Base-by-base conservation (phyloP, 164 flowering plant genomes). In the Pachysandra terminalis region DNA sequence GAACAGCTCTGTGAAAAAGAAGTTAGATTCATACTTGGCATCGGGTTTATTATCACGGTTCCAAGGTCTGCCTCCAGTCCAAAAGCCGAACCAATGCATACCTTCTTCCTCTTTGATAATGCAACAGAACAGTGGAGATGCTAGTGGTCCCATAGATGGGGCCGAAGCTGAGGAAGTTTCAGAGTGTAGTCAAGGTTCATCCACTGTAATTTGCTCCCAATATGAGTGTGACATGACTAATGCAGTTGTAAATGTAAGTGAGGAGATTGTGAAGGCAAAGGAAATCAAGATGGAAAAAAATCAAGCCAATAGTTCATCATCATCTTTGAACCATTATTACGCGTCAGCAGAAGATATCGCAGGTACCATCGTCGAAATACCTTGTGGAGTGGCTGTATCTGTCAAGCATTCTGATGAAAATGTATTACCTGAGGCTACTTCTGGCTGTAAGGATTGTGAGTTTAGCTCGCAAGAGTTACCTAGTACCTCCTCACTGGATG, bases 1-100 rank as follows among this genome's bases (percentile, higher is more conserved):
- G 99, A 87, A 95, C 80, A 89, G 96, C 78, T 95, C 99, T 28
- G 96, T 95, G 19, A 92, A 89, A 73, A 95, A 92, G 89, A 95
- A 90, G 78, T 45, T 92, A 75, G 97, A 87, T 57, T 82, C 90
- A 21, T 95, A 89, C 77, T 59, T 84, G 75, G 86, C 90, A 21
- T 89, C 99, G 27, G 99, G 97, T 55, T 77, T 89, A 57, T 83
- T 93, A 61, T 77, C 84, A 40, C 93, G 90, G 78, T 82, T 77
- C 49, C 82, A 73, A 66, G 83, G 74, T 54, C 75, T 83, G 67
- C 83, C 92, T 65, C 78, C 71, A 75, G 79, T 75, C 58, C 78
- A 74, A 64, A 72, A 69, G 41, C 82, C 74, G 68, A 81, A 72
- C 64, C 87, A 79, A 55, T 75, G 75, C 56, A 53, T 71, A 63